Percentiles rank a stretch among this genome's conserved stretches.
phyloP scores from a whole-genome alignment of 768 basidiomycete genomes.

The Collybia nuda region DNA sequence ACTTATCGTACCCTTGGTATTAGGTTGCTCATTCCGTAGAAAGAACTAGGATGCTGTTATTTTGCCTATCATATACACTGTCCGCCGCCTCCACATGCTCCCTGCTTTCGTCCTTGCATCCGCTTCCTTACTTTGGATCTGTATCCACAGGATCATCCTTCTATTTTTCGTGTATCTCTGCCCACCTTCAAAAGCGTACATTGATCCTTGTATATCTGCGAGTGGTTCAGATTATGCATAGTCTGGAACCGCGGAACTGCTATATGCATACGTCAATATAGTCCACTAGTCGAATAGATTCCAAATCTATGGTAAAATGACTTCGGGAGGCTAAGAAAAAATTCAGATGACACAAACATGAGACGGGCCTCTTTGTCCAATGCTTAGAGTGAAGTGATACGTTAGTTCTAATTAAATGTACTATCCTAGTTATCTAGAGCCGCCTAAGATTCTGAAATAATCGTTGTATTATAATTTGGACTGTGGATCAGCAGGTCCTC shows the following conservation, averaged over 20 bases:
- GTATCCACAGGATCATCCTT: constrained; percentile 5
- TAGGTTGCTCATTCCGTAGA: constrained; percentile 97
- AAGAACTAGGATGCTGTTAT: constrained; percentile 65
- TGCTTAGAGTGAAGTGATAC: too few relatives aligned
- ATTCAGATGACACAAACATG: too few relatives aligned
- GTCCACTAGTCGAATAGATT: too few relatives aligned
- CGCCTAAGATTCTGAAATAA: too few relatives aligned
- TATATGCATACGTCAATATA: too few relatives aligned
- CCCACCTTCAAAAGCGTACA: constrained; percentile 9
- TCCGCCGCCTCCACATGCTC: constrained; percentile 3
- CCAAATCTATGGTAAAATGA: too few relatives aligned
- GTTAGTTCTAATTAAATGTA: too few relatives aligned
- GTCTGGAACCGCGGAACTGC: too few relatives aligned
- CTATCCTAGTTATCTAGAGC: too few relatives aligned
- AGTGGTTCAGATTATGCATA: too few relatives aligned
- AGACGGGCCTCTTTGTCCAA: too few relatives aligned
- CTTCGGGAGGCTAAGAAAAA: too few relatives aligned
- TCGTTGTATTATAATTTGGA: constrained; percentile 31
- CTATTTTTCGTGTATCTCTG: constrained; percentile 4
- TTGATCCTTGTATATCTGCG: neutral
- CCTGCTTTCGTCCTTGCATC: neutral
- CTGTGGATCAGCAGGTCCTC: constrained; percentile 33
- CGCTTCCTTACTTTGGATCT: constrained; percentile 1
- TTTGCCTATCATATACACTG: constrained; percentile 14
- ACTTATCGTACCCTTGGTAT: constrained; percentile 4